Conservation (phyloP, 176 grass and related monocot genomes). For the Elaeis guineensis region DNA sequence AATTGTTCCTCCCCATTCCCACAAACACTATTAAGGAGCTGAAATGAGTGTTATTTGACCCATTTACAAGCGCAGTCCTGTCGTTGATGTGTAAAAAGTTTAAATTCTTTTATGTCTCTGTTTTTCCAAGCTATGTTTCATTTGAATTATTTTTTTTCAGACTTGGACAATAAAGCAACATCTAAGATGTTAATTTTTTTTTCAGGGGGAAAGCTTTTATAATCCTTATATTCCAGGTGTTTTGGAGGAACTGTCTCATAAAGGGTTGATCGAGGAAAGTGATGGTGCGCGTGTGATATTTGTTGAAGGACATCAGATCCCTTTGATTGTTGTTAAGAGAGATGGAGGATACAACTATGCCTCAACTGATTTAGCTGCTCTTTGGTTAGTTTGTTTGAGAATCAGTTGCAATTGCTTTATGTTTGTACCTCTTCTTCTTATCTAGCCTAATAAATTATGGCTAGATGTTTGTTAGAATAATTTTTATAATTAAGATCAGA, state of each 20-base stretch:
- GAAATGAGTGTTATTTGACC: too few species aligned
- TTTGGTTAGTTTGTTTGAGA: slow-evolving; percentile 38
- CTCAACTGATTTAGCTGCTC: slow-evolving; percentile 82
- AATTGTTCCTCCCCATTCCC: too few species aligned
- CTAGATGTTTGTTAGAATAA: too few species aligned
- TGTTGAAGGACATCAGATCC: slow-evolving; percentile 68
- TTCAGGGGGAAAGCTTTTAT: slow-evolving; percentile 94
- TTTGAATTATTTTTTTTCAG: neutral
- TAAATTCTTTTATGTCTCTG: too few species aligned
- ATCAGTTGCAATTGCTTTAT: too few species aligned
- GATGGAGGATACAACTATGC: slow-evolving; percentile 94
- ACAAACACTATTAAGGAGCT: too few species aligned
- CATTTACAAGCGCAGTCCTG: too few species aligned
- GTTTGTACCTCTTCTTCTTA: too few species aligned
- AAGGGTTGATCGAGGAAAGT: slow-evolving; percentile 72
- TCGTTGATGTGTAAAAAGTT: too few species aligned
- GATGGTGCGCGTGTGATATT: slow-evolving; percentile 71
- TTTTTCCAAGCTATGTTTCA: neutral
- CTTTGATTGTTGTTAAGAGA: slow-evolving; percentile 87
- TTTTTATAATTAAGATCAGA: too few species aligned
- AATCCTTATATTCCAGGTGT: slow-evolving; percentile 82
- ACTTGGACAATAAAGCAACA: neutral
- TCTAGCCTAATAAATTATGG: too few species aligned
- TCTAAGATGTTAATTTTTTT: slow-evolving; percentile 11
- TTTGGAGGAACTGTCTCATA: slow-evolving; percentile 44